phyloP scores from a whole-genome alignment of 2,329 filamentous ascomycete genomes.

The Epicoccum nigrum region DNA sequence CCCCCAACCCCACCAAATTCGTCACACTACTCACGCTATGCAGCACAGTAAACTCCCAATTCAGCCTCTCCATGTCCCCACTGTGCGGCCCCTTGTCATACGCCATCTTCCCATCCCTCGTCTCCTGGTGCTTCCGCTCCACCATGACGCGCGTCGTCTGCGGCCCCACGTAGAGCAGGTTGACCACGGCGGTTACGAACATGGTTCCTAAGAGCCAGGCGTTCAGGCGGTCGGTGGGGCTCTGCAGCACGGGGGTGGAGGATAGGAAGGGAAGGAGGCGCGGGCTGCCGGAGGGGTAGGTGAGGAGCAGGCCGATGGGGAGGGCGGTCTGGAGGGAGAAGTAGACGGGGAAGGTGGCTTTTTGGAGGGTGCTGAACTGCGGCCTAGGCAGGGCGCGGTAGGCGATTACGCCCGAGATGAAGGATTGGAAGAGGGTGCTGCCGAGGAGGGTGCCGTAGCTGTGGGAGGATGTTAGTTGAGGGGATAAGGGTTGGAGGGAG shows the following conservation, averaged over 20 bases:
- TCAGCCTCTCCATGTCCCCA: constrained; percentile 73
- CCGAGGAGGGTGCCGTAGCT: constrained; percentile 91
- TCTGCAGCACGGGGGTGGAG: constrained; percentile 14
- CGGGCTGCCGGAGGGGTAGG: constrained; percentile 64
- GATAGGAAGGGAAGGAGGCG: constrained; percentile 13
- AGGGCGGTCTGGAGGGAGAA: constrained; percentile 82
- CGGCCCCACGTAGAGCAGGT: constrained; percentile 75
- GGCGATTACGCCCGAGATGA: constrained; percentile 74
- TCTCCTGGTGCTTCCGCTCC: constrained; percentile 81
- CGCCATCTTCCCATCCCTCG: constrained; percentile 85
- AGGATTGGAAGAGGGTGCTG: constrained; percentile 86
- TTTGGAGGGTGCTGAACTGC: constrained; percentile 81
- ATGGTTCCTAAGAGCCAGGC: constrained; percentile 69
- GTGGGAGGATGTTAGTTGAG: not conserved
- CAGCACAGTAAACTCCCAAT: constrained; percentile 68
- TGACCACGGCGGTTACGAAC: constrained; percentile 72
- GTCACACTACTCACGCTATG: constrained; percentile 83
- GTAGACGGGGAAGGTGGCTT: constrained; percentile 80
- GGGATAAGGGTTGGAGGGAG: not conserved
- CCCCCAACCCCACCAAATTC: constrained; percentile 74
- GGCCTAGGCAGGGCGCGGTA: constrained; percentile 78
- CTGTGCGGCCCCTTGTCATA: constrained; percentile 81
- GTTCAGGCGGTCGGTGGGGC: constrained; percentile 25
- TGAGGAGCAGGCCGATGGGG: constrained; percentile 75
- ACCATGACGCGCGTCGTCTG: constrained; percentile 76